phyloP scores from a whole-genome alignment of 305 asterid genomes.

The Fraxinus nigra region DNA sequence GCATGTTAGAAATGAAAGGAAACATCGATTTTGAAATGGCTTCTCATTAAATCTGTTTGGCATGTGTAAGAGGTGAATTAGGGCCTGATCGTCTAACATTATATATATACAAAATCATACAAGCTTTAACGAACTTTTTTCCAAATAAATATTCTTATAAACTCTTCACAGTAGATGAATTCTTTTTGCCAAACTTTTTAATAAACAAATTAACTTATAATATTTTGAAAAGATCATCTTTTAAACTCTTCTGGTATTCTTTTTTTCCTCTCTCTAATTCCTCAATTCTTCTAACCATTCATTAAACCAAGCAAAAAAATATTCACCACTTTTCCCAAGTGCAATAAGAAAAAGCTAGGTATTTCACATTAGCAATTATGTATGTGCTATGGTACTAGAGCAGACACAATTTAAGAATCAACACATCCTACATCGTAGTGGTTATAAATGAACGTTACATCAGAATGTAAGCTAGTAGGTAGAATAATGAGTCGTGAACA shows the following conservation, averaged over 20 bases:
- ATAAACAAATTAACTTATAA: neutral
- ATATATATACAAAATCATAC: neutral
- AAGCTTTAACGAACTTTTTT: neutral
- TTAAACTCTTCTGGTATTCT: neutral
- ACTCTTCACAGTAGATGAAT: neutral
- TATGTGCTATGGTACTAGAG: neutral
- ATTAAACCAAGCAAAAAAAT: neutral
- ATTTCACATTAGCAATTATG: neutral
- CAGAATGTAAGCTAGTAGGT: neutral
- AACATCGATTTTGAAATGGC: neutral
- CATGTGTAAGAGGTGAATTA: neutral
- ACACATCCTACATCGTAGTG: neutral
- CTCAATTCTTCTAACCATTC: neutral
- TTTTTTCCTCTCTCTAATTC: neutral
- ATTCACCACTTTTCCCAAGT: neutral
- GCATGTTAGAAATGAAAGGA: neutral
- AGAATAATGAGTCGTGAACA: neutral
- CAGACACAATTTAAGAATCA: neutral
- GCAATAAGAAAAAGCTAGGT: neutral
- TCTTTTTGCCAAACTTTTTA: neutral
- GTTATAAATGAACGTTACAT: neutral
- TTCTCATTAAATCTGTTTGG: neutral
- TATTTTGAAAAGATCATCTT: neutral
- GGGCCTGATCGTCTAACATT: neutral
- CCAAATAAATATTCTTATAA: neutral